Conservation (phyloP, 805 yeast species). For the Candida gorgasii region DNA sequence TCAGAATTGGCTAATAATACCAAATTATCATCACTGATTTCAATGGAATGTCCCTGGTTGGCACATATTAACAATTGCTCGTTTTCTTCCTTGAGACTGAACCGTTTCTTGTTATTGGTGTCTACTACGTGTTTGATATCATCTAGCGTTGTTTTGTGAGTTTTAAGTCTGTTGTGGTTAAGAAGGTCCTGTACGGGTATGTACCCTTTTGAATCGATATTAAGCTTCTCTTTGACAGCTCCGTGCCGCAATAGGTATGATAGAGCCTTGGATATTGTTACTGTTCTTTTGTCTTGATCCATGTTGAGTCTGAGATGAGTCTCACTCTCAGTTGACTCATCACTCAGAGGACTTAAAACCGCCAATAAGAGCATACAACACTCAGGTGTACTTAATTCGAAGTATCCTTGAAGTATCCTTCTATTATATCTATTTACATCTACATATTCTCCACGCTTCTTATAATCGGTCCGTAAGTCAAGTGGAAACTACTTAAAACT, state of each 20-base stretch:
- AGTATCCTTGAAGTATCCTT: background rate
- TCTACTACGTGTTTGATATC: constrained; percentile 65
- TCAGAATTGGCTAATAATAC: constrained; percentile 29
- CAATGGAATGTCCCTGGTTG: constrained; percentile 86
- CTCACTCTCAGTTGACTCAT: no score
- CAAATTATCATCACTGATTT: constrained; percentile 40
- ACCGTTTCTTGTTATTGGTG: constrained; percentile 71
- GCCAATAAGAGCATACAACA: no score
- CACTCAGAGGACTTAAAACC: no score
- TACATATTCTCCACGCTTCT: no score
- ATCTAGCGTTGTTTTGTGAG: constrained; percentile 51
- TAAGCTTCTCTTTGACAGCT: constrained; percentile 66
- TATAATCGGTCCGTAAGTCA: no score
- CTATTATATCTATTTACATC: constrained; percentile 2
- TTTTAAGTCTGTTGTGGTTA: constrained; percentile 56
- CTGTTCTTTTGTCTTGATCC: constrained; percentile 37
- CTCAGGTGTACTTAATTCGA: no score
- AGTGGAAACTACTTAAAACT: constrained; percentile 7
- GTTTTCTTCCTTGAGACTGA: constrained; percentile 42
- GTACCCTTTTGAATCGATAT: constrained; percentile 69
- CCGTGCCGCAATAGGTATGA: constrained; percentile 85
- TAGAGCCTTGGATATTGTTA: constrained; percentile 68
- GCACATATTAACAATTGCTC: constrained; percentile 62
- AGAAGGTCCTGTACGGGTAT: constrained; percentile 56
- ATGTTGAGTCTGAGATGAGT: no score